These are phyloP conservation scores for Dendrocalamus sinicus DNA, from an alignment of 176 grass and related monocot species.

Conservation along the genomic window DNA sequence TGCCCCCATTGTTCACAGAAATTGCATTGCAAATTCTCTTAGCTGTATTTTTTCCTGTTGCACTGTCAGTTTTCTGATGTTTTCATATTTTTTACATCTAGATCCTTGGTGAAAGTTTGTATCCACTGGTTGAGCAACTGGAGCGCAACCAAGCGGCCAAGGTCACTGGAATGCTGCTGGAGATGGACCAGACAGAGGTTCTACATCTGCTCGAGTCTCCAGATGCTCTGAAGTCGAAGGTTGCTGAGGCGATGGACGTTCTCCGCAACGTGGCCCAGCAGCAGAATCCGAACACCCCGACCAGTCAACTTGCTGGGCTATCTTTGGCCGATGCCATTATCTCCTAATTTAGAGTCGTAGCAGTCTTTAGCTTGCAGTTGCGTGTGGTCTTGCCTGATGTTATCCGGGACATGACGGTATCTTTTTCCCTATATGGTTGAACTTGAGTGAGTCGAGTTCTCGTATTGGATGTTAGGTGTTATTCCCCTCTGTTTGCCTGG, in stretches of 20 bases:
- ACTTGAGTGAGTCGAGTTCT: constrained; percentile 39
- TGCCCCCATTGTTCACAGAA: background rate
- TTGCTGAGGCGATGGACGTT: constrained; percentile 93
- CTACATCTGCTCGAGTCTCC: constrained; percentile 89
- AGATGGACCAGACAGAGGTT: constrained; percentile 97
- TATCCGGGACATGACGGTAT: constrained; percentile 38
- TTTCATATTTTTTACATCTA: constrained; percentile 32
- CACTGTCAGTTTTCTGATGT: constrained; percentile 9
- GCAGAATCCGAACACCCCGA: constrained; percentile 63
- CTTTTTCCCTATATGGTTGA: constrained; percentile 34
- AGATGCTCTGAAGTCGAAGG: constrained; percentile 83
- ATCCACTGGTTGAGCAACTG: constrained; percentile 83
- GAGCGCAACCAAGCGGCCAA: constrained; percentile 82
- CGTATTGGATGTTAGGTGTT: constrained; percentile 35
- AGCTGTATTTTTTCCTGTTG: background rate
- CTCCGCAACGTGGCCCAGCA: constrained; percentile 72
- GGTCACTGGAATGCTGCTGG: constrained; percentile 90
- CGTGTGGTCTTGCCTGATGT: constrained; percentile 35
- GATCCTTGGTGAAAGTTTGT: constrained; percentile 91
- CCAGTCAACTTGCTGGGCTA: constrained; percentile 67
- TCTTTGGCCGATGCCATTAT: constrained; percentile 61
- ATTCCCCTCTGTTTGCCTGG: constrained; percentile 1
- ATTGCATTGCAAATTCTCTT: background rate
- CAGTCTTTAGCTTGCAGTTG: constrained; percentile 20
- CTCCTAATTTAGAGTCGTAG: constrained; percentile 43